These are phyloP conservation scores for Colletotrichum cuscutae DNA, from an alignment of 2,329 filamentous ascomycete species.

Conservation along the genomic window DNA sequence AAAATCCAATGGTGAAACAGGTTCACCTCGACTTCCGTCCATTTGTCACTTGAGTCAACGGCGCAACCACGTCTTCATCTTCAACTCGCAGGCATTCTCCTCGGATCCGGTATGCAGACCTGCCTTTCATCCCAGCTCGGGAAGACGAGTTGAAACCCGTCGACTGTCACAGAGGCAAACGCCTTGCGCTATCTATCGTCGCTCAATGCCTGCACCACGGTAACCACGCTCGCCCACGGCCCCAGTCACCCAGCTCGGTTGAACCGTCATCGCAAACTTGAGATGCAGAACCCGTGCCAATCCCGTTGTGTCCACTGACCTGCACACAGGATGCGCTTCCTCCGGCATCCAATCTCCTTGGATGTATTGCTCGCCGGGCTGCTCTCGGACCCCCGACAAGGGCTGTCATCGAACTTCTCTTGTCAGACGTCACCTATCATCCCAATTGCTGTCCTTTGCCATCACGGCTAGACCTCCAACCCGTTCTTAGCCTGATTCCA, in stretches of 20 bases:
- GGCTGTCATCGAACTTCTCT: conserved; percentile 1
- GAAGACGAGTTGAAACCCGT: conserved; percentile 28
- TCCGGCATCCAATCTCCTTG: conserved; percentile 9
- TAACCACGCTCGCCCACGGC: too few relatives aligned
- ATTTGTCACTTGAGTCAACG: conserved; percentile 17
- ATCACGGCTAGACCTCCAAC: conserved; percentile 7
- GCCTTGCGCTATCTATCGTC: not conserved
- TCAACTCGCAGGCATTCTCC: conserved; percentile 14
- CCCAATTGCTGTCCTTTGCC: not conserved
- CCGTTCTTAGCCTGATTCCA: not conserved
- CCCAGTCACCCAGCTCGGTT: not conserved
- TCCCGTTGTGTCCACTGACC: conserved; percentile 13
- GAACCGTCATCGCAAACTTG: conserved; percentile 15
- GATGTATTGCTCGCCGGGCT: not conserved
- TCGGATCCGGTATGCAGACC: conserved; percentile 8
- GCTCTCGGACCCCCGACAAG: conserved; percentile 15
- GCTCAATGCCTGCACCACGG: not conserved
- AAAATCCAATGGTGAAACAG: conserved; percentile 33
- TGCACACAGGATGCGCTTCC: not conserved
- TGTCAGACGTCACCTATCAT: conserved; percentile 27
- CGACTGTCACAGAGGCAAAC: conserved; percentile 18
- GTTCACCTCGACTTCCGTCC: conserved; percentile 31
- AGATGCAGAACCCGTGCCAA: conserved; percentile 23
- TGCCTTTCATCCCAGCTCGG: conserved; percentile 31
- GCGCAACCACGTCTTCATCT: not conserved